Conservation (phyloP, 176 grass and related monocot species). For the Aegilops longissima region DNA sequence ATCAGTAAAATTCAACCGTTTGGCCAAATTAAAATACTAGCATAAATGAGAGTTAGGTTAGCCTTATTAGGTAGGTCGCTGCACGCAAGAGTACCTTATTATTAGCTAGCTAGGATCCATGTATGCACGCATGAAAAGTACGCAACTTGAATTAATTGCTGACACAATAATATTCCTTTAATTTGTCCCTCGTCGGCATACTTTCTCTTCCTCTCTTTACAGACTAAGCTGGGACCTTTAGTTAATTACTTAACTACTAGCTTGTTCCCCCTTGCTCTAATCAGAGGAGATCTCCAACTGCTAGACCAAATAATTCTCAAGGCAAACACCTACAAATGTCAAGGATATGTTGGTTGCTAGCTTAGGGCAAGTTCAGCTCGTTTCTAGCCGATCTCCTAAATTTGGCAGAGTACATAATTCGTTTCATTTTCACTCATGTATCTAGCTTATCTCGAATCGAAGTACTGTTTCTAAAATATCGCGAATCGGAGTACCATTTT, state of each 20-base stretch:
- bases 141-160: neutral
- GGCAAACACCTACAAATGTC: neutral
- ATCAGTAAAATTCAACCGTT: no score
- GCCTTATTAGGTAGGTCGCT: neutral
- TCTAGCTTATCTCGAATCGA: no score
- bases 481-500: no score
- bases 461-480: no score
- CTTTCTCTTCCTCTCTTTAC: neutral
- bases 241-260: neutral
- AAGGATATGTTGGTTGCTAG: neutral
- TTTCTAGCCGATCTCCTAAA: no score
- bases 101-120: neutral
- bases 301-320: neutral
- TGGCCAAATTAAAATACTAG: no score
- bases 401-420: no score
- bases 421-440: no score
- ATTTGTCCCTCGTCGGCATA: neutral
- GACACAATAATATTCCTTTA: conserved; percentile 10
- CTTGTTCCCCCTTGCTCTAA: neutral
- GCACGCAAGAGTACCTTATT: neutral
- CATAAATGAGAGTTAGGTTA: neutral
- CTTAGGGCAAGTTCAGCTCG: no score
- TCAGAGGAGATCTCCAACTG: neutral
- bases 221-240: neutral
- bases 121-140: neutral